Percentiles rank a stretch among this genome's conserved stretches.
Conservation (phyloP, 2,329 filamentous ascomycete genomes). For the Arthrobotrys pseudoclavata region DNA sequence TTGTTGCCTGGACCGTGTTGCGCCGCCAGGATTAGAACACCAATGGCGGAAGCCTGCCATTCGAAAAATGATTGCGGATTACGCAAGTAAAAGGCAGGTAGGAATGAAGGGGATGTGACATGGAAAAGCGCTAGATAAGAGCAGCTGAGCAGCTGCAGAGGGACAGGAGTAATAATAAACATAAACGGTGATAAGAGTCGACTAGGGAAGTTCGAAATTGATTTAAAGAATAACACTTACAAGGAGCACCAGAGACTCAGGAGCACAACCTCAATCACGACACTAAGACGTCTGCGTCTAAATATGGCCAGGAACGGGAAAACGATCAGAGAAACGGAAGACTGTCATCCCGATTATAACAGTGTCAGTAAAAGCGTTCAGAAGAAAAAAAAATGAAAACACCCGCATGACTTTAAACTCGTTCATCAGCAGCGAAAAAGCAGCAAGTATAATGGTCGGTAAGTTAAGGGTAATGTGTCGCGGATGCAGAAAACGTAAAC, state of each 20-base stretch:
- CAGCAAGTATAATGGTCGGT: too few relatives aligned
- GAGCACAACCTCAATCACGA: conserved; percentile 56
- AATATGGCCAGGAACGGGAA: conserved; percentile 51
- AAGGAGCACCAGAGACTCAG: conserved; percentile 58
- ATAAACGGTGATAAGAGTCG: conserved; percentile 19
- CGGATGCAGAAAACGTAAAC: conserved; percentile 20
- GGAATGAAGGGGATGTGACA: conserved; percentile 13
- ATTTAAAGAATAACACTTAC: conserved; percentile 38
- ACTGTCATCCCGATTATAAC: conserved; percentile 45
- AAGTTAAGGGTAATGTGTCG: conserved; percentile 18
- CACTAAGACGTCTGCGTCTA: conserved; percentile 52
- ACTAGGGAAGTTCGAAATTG: conserved; percentile 1
- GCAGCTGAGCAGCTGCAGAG: background rate
- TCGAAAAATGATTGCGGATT: conserved; percentile 14
- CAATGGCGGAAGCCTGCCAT: conserved; percentile 6
- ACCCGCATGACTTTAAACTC: conserved; percentile 26
- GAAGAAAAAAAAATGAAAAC: conserved; percentile 32
- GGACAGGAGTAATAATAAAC: background rate
- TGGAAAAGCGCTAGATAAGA: conserved; percentile 22
- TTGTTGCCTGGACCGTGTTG: conserved; percentile 51
- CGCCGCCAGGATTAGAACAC: conserved; percentile 45
- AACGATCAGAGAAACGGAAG: conserved; percentile 47
- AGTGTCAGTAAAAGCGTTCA: conserved; percentile 30
- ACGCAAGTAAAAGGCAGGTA: conserved; percentile 35
- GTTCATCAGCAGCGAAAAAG: background rate